Evolutionary conservation across 2,329 filamentous ascomycete genomes (phyloP), one percentile per base, ranked within the genome.

Genomic region (Chaetomium strumarium): DNA sequence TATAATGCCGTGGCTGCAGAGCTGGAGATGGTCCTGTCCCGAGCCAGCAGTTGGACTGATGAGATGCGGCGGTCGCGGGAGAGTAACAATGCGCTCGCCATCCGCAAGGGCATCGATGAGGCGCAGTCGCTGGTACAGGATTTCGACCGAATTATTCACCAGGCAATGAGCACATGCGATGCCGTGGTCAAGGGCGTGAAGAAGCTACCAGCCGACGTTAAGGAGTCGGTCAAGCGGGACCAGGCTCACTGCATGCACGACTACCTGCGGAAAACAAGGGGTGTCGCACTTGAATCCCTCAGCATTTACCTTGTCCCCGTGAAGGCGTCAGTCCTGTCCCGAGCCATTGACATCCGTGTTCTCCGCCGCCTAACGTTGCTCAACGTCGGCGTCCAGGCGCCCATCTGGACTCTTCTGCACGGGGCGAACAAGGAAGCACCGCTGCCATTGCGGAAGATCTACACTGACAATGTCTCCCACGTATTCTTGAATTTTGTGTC

Each of bases 401-500:
- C 75, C 0, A 77, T 86, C 56, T 86, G 83, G 83, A 69, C 71
- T 1, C 66, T 78, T 51, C 66, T 86, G 39, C 67, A 72, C 16
- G 78, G 75, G 58, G 73, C 82, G 59, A 81, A 84, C 62, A 72
- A 72, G 46, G 60, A 69, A 1, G 66, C 70, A 9, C 74, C 77
- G 0, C 67, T 85, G 38, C 71, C 75, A 0, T 65, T 86, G 39
- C 71, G 74, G 45, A 79, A 76, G 56, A 78, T 86, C 50, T 80
- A 79, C 58, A 85, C 81, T 0, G 83, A 86, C 61, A 78, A 85
- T 56, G 81, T 84, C 17, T 78, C 79, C 0, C 59, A 66, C 1
- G 64, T 70, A 0, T 83, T 85, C 52, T 63, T 86, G 47, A 72
- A 72, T 1, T 77, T 77, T 52, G 71, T 82, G 13, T 71, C 73